phyloP scores from a whole-genome alignment of 2,329 filamentous ascomycete species.

The Trichoderma brevicompactum region DNA sequence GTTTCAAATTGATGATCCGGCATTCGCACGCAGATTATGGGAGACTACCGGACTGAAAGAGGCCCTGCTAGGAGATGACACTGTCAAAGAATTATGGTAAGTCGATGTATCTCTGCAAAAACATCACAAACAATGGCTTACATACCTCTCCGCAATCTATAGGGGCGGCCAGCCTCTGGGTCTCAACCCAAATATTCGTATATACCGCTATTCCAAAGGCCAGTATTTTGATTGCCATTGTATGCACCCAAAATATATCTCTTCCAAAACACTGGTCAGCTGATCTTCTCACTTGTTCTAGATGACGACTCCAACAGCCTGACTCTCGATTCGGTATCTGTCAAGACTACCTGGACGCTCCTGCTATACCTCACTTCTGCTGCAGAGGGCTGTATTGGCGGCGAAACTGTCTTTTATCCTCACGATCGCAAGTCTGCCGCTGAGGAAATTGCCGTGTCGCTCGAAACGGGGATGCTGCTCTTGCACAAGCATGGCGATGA shows the following conservation, averaged over 20 bases:
- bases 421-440: slow-evolving; percentile 60
- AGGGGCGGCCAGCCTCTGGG: slow-evolving; percentile 87
- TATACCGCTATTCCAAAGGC: slow-evolving; percentile 83
- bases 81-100: slow-evolving; percentile 51
- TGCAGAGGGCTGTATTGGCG: slow-evolving; percentile 75
- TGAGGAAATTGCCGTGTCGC: slow-evolving; percentile 71
- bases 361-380: slow-evolving; percentile 83
- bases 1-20: slow-evolving; percentile 77
- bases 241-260: slow-evolving; percentile 49
- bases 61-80: slow-evolving; percentile 51
- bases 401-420: slow-evolving; percentile 91
- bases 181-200: slow-evolving; percentile 83
- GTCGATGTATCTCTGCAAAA: slow-evolving; percentile 31
- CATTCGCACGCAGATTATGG: slow-evolving; percentile 79
- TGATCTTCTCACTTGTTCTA: slow-evolving; percentile 42
- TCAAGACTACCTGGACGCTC: slow-evolving; percentile 83
- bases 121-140: background rate
- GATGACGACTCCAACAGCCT: slow-evolving; percentile 87
- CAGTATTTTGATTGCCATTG: slow-evolving; percentile 95
- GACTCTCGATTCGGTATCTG: slow-evolving; percentile 42
- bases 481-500: slow-evolving; percentile 88
- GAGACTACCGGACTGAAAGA: slow-evolving; percentile 73
- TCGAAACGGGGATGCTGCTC: slow-evolving; percentile 83
- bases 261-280: background rate
- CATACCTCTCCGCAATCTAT: slow-evolving; percentile 31